phyloP scores from a whole-genome alignment of 805 yeast genomes.

The Lachancea dasiensis region DNA sequence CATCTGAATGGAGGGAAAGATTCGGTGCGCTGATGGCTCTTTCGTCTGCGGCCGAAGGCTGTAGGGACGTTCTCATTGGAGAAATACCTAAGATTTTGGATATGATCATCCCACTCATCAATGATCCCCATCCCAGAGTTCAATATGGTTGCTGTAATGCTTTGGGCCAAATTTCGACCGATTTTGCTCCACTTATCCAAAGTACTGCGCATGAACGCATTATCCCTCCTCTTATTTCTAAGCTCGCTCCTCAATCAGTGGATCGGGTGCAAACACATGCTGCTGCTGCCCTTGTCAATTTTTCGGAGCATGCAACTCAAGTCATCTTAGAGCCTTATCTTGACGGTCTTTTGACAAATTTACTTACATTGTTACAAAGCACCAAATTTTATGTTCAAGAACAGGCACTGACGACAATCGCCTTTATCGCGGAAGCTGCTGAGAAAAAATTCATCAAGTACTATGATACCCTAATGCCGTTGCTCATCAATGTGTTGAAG shows the following conservation, averaged over 20 bases:
- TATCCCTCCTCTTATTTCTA: conserved; percentile 82
- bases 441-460: conserved; percentile 82
- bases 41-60: conserved; percentile 96
- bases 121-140: conserved; percentile 87
- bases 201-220: conserved; percentile 70
- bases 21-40: conserved; percentile 97
- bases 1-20: conserved; percentile 85
- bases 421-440: conserved; percentile 96
- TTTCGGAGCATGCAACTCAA: conserved; percentile 84
- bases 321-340: conserved; percentile 88
- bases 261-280: conserved; percentile 97
- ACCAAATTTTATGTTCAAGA: conserved; percentile 94
- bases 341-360: conserved; percentile 68
- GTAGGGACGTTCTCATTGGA: conserved; percentile 76
- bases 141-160: conserved; percentile 98
- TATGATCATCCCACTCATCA: conserved; percentile 76
- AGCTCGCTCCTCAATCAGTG: conserved; percentile 63
- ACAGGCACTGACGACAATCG: conserved; percentile 93
- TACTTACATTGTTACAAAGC: conserved; percentile 70
- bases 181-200: conserved; percentile 87
- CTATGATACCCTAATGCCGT: conserved; percentile 91
- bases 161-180: conserved; percentile 93
- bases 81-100: conserved; percentile 80
- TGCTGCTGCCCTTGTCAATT: conserved; percentile 96
- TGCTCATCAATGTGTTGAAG: conserved; percentile 69